These are phyloP conservation scores for Atkinsonella hypoxylon DNA, from an alignment of 2,329 filamentous ascomycete species.

Conservation along the genomic window DNA sequence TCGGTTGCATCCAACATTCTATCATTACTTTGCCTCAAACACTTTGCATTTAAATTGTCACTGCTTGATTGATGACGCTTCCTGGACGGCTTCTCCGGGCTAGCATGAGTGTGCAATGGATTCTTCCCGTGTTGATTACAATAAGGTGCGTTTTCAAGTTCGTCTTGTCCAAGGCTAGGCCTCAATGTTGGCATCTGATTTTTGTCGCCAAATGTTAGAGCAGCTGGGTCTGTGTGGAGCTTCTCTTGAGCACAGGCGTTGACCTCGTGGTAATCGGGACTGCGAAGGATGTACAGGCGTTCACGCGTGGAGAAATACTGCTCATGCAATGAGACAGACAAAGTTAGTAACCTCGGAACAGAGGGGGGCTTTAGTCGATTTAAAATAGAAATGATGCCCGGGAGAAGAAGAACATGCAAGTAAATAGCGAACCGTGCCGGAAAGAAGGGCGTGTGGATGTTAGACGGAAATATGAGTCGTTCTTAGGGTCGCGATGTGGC, in stretches of 20 bases:
- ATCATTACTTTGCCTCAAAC: conserved; percentile 26
- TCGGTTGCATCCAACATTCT: conserved; percentile 17
- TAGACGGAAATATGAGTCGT: not conserved
- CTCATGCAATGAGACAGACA: not conserved
- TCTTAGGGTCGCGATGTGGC: conserved; percentile 3
- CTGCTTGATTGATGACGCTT: conserved; percentile 55
- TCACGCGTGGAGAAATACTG: conserved; percentile 67
- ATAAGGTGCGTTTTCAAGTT: conserved; percentile 9
- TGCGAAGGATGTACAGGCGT: conserved; percentile 52
- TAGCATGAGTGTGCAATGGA: conserved; percentile 2
- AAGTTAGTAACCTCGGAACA: not conserved
- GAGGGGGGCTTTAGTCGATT: not conserved
- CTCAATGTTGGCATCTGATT: conserved; percentile 1
- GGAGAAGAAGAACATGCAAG: not conserved
- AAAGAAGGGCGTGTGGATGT: not conserved
- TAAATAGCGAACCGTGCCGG: not conserved
- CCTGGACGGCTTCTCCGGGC: conserved; percentile 14
- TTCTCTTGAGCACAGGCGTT: conserved; percentile 15
- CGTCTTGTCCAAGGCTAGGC: conserved; percentile 9
- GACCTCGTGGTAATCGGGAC: conserved; percentile 19
- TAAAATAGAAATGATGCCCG: not conserved
- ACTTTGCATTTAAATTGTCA: conserved; percentile 50
- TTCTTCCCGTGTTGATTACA: not conserved
- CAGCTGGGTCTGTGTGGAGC: conserved; percentile 12
- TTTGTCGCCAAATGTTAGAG: conserved; percentile 7